Conservation (phyloP, 352 stramenopile genomes). For the Pythium aquatile region DNA sequence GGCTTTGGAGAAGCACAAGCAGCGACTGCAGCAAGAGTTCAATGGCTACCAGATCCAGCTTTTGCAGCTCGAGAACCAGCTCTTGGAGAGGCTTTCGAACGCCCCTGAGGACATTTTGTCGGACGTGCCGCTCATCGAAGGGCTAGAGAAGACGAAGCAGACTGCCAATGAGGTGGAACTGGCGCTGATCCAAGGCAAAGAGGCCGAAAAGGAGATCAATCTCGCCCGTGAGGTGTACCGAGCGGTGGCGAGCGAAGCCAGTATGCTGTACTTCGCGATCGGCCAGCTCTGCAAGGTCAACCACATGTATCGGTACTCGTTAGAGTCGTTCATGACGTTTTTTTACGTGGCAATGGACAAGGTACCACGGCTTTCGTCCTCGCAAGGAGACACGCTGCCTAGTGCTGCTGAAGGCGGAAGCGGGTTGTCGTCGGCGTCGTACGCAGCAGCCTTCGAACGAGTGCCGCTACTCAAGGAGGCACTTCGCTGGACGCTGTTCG, state of each 20-base stretch:
- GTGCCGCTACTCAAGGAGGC: constrained; percentile 67
- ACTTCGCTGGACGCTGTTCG: constrained; percentile 86
- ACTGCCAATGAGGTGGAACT: constrained; percentile 86
- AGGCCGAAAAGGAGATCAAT: constrained; percentile 91
- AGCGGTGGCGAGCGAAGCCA: constrained; percentile 84
- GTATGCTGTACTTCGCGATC: constrained; percentile 93
- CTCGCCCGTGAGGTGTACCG: constrained; percentile 89
- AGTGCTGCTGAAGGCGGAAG: constrained; percentile 2
- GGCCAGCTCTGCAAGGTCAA: constrained; percentile 86
- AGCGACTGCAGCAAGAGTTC: constrained; percentile 87
- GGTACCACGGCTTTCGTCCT: constrained; percentile 31
- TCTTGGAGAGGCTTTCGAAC: constrained; percentile 90
- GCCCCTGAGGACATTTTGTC: constrained; percentile 90
- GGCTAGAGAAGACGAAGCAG: constrained; percentile 89
- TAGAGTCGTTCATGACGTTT: constrained; percentile 89
- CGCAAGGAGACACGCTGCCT: neutral
- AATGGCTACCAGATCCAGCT: constrained; percentile 94
- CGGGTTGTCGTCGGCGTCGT: constrained; percentile 32
- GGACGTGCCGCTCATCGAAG: constrained; percentile 91
- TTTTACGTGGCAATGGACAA: constrained; percentile 83
- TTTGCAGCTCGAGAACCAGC: constrained; percentile 84
- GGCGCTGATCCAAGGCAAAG: constrained; percentile 81
- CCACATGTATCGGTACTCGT: constrained; percentile 94
- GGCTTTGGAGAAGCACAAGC: constrained; percentile 86
- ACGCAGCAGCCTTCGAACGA: constrained; percentile 46